Conservation (phyloP, 345 rosid genomes). For the Salix exigua region DNA sequence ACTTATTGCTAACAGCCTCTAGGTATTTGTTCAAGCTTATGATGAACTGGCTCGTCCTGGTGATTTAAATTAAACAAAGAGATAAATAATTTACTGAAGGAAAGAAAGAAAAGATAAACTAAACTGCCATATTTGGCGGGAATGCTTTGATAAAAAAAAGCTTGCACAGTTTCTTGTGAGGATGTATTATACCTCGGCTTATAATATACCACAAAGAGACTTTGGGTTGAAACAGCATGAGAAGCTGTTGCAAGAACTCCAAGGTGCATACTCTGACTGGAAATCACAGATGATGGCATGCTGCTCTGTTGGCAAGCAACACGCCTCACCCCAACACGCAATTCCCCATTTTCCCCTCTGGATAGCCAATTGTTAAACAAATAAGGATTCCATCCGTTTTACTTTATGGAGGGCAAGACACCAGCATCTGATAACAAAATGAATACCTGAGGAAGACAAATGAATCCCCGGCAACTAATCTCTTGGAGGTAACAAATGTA, state of each 20-base stretch:
- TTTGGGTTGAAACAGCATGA: constrained; percentile 67
- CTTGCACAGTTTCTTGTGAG: background rate
- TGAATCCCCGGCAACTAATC: constrained; percentile 84
- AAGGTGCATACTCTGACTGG: constrained; percentile 92
- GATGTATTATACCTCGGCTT: constrained; percentile 64
- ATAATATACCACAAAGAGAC: constrained; percentile 77
- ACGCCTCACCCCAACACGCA: constrained; percentile 82
- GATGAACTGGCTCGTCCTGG: constrained; percentile 96
- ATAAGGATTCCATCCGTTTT: background rate
- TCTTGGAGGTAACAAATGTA: constrained; percentile 86
- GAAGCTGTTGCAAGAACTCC: constrained; percentile 97
- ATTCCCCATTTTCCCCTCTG: constrained; percentile 70
- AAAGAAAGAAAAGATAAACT: background rate
- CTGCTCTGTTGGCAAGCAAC: constrained; percentile 60
- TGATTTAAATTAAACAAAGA: background rate
- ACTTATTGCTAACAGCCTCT: constrained; percentile 60
- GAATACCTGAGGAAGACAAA: constrained; percentile 82
- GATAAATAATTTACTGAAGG: background rate
- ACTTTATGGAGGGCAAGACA: background rate
- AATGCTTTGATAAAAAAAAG: background rate
- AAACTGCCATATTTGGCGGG: background rate
- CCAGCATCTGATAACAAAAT: background rate
- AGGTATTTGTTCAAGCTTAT: constrained; percentile 72
- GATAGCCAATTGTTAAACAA: background rate
- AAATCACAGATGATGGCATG: constrained; percentile 88